A percentile compares a stretch with the other conserved stretches of the same genome.
phyloP scores from a whole-genome alignment of 2,329 filamentous ascomycete genomes.

The Emericellopsis atlantica region DNA sequence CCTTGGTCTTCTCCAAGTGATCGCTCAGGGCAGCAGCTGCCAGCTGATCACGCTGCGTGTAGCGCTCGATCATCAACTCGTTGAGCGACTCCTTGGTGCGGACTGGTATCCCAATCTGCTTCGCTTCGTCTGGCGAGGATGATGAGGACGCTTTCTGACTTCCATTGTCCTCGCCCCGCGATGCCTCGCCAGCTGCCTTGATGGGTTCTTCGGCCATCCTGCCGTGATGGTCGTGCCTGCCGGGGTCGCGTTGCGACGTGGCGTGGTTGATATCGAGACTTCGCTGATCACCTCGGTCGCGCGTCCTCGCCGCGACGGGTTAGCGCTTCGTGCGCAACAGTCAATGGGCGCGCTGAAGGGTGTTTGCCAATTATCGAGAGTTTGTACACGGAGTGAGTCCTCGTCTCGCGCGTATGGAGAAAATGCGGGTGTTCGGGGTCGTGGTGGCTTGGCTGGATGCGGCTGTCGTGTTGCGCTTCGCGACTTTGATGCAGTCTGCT shows the following conservation, averaged over 20 bases:
- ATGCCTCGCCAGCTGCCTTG: conserved; percentile 16
- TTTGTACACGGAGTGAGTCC: too few relatives aligned
- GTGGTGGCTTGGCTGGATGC: background rate
- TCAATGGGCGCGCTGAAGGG: background rate
- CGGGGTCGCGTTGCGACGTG: background rate
- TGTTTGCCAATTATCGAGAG: background rate
- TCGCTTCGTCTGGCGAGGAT: background rate
- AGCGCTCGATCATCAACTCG: conserved; percentile 39
- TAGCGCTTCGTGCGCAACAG: conserved; percentile 1
- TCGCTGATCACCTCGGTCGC: background rate
- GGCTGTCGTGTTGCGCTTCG: conserved; percentile 2
- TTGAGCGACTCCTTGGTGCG: conserved; percentile 45
- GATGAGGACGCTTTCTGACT: background rate
- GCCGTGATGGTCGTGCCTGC: conserved; percentile 5
- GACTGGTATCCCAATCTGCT: conserved; percentile 17
- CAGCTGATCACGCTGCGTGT: conserved; percentile 39
- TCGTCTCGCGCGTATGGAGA: too few relatives aligned
- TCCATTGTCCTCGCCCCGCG: conserved; percentile 12
- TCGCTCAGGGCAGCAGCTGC: conserved; percentile 38
- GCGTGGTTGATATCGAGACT: background rate
- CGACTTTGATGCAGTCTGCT: background rate
- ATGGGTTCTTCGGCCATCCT: conserved; percentile 30
- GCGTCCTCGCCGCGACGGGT: conserved; percentile 1
- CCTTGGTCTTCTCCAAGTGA: conserved; percentile 25
- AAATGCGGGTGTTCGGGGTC: background rate